Conservation (phyloP, 257 asterid genomes). For the Nicotiana paniculata region DNA sequence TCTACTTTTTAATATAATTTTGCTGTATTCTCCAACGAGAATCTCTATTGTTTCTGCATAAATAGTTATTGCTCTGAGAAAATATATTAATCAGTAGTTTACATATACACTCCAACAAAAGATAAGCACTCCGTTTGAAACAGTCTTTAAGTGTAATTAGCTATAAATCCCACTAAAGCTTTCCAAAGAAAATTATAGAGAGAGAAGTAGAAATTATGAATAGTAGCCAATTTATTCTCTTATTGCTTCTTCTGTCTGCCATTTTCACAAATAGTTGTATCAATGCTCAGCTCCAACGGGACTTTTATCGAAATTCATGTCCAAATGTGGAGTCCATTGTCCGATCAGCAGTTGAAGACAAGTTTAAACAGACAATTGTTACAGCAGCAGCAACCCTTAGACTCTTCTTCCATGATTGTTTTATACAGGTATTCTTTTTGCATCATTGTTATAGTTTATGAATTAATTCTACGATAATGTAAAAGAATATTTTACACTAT, state of each 20-base stretch:
- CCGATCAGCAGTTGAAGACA: constrained; percentile 52
- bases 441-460: not conserved
- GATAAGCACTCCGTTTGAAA: not conserved
- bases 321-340: constrained; percentile 70
- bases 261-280: constrained; percentile 11
- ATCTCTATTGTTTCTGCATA: too few relatives aligned
- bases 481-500: too few relatives aligned
- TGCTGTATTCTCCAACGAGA: too few relatives aligned
- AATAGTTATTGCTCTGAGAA: not conserved
- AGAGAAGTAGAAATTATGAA: not conserved
- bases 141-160: not conserved
- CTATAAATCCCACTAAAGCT: not conserved
- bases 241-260: constrained; percentile 17
- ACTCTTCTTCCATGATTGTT: constrained; percentile 82
- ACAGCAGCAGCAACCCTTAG: constrained; percentile 88
- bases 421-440: constrained; percentile 41
- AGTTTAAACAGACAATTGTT: constrained; percentile 60
- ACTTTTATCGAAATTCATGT: constrained; percentile 49
- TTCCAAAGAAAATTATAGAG: not conserved
- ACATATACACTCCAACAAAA: not conserved
- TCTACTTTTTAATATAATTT: too few relatives aligned
- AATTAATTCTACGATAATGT: too few relatives aligned
- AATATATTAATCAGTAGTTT: not conserved
- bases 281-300: constrained; percentile 30
- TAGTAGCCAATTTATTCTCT: not conserved